A percentile compares a stretch with the other conserved stretches of the same genome.
Evolutionary conservation across 371 early-diverging fungal species (phyloP).

Genomic region (Mortierella sp.): DNA sequence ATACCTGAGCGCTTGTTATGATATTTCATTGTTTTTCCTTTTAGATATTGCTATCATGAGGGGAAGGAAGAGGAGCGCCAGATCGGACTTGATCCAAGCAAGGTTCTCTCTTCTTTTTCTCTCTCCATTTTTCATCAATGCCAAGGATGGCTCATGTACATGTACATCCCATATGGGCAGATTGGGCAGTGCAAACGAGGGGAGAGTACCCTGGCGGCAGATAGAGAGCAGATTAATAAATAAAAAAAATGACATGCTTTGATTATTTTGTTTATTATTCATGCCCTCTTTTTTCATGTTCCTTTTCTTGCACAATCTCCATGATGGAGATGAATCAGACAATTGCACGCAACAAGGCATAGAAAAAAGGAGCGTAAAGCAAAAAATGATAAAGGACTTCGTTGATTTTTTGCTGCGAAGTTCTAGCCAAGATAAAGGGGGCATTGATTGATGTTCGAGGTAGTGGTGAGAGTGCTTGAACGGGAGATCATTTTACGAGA

Average conservation of each 20-base stretch:
- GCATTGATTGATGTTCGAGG: background rate
- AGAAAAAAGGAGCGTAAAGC: background rate
- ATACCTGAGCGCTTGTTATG: background rate
- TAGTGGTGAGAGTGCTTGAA: background rate
- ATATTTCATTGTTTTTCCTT: background rate
- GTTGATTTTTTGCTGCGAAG: background rate
- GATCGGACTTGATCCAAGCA: conserved; percentile 6
- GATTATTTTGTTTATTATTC: background rate
- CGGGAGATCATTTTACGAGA: background rate
- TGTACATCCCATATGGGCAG: background rate
- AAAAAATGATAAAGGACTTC: background rate
- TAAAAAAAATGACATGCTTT: background rate
- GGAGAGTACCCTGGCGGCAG: too few relatives aligned
- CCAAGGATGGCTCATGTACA: background rate
- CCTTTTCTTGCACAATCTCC: background rate
- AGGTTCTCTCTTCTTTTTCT: background rate
- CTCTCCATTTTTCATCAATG: background rate
- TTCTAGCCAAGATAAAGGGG: background rate
- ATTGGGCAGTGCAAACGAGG: too few relatives aligned
- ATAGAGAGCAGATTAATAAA: background rate
- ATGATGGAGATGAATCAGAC: background rate
- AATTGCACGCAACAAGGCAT: background rate
- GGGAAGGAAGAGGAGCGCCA: background rate
- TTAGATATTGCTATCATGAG: background rate
- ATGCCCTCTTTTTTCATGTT: background rate